Conservation (phyloP, 2,329 filamentous ascomycete genomes). For the Fusarium austroafricanum region DNA sequence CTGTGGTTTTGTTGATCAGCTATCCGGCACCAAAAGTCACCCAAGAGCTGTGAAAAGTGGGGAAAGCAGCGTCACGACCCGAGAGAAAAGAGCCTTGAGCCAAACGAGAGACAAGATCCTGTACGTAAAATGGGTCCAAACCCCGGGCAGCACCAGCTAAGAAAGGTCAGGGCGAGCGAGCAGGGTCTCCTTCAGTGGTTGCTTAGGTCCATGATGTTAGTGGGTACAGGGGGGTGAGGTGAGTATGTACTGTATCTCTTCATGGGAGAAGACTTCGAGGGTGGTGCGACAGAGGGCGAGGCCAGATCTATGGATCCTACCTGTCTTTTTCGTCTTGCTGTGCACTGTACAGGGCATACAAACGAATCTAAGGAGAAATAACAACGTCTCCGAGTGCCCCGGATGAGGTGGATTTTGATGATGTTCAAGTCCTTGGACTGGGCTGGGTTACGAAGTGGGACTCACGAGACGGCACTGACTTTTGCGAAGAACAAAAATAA, state of each 20-base stretch:
- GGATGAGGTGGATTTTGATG: conserved; percentile 32
- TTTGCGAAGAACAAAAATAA: conserved; percentile 34
- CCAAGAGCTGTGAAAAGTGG: conserved; percentile 46
- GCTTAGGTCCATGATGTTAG: conserved; percentile 17
- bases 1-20: conserved; percentile 49
- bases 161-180: conserved; percentile 23
- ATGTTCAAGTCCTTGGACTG: conserved; percentile 29
- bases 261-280: neutral
- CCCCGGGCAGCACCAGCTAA: conserved; percentile 23
- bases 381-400: conserved; percentile 18
- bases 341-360: conserved; percentile 25
- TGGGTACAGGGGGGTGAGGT: conserved; percentile 7
- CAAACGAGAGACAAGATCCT: conserved; percentile 23
- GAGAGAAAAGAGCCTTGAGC: conserved; percentile 36
- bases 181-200: conserved; percentile 35
- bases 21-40: conserved; percentile 39
- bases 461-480: conserved; percentile 21
- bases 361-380: neutral
- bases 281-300: conserved; percentile 15
- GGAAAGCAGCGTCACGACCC: conserved; percentile 43
- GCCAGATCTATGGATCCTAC: neutral
- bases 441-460: conserved; percentile 25
- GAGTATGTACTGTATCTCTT: too few species aligned
- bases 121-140: conserved; percentile 26
- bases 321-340: conserved; percentile 19